phyloP scores from a whole-genome alignment of 345 rosid species.

The Pseudoturritis turrita region DNA sequence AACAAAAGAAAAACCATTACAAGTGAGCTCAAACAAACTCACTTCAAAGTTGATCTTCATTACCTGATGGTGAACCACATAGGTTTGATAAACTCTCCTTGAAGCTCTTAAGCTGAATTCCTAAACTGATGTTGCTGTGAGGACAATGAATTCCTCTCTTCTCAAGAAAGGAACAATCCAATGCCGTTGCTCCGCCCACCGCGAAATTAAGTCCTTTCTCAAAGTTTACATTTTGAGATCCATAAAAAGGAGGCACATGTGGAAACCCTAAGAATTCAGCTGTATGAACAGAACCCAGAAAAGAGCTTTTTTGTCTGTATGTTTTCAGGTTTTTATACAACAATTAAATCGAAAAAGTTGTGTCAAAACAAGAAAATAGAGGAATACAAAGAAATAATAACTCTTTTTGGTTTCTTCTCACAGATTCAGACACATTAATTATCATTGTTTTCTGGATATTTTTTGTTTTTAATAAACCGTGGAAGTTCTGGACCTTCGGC shows the following conservation, averaged over 20 bases:
- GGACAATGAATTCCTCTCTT: constrained; percentile 25
- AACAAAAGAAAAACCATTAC: background rate
- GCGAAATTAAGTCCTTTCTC: constrained; percentile 48
- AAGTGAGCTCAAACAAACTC: background rate
- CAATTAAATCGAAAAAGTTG: background rate
- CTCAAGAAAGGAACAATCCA: constrained; percentile 20
- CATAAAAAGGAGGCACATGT: constrained; percentile 34
- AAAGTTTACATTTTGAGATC: constrained; percentile 25
- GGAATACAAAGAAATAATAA: background rate
- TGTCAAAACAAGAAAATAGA: background rate
- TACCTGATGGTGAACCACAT: constrained; percentile 33
- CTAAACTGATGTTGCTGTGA: constrained; percentile 26
- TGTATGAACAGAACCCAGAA: background rate
- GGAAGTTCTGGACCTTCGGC: too few species aligned
- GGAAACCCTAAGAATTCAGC: constrained; percentile 44
- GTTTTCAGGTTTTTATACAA: too few species aligned
- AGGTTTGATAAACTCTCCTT: constrained; percentile 33
- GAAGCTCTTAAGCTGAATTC: constrained; percentile 38
- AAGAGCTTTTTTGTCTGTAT: too few species aligned
- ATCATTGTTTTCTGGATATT: too few species aligned
- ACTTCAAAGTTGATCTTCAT: background rate
- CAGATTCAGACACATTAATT: background rate
- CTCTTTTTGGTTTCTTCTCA: constrained; percentile 11
- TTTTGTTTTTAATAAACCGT: too few species aligned
- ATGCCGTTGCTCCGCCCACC: constrained; percentile 43